Percentiles rank a stretch among this genome's conserved stretches.
Conservation (phyloP, 805 yeast species). For the Candida alai region DNA sequence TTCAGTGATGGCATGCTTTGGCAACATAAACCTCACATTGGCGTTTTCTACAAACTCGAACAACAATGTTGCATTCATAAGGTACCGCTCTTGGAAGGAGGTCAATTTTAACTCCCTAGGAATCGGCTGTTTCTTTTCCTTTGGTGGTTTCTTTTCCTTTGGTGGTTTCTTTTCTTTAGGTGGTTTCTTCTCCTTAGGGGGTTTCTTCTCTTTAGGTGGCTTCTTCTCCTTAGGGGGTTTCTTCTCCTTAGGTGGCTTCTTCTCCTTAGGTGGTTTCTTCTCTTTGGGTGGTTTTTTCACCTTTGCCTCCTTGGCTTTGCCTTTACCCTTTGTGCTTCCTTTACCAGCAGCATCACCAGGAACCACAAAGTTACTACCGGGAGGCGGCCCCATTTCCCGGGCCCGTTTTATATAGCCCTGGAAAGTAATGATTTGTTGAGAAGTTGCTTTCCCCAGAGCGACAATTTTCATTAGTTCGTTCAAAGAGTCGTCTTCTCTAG, state of each 20-base stretch:
- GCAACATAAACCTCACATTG: constrained; percentile 67
- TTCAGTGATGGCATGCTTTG: constrained; percentile 75
- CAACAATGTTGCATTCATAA: constrained; percentile 65
- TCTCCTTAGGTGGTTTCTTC: constrained; percentile 10
- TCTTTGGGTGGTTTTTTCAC: constrained; percentile 6
- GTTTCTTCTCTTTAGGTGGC: constrained; percentile 10
- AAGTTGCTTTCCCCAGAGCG: constrained; percentile 75
- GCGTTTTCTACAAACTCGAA: constrained; percentile 85
- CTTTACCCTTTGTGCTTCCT: constrained; percentile 6
- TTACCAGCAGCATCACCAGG: constrained; percentile 10
- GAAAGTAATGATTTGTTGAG: constrained; percentile 69
- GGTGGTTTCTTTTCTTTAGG: constrained; percentile 15
- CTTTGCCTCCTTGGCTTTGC: constrained; percentile 11
- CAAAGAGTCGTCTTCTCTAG: constrained; percentile 64
- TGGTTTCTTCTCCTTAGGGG: constrained; percentile 15
- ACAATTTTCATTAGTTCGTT: constrained; percentile 77
- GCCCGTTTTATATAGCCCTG: constrained; percentile 81
- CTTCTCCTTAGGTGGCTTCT: constrained; percentile 11
- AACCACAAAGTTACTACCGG: constrained; percentile 25
- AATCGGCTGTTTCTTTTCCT: constrained; percentile 10
- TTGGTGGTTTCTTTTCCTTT: constrained; percentile 14
- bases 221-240: constrained; percentile 13
- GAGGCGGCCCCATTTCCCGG: constrained; percentile 62
- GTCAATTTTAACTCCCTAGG: constrained; percentile 59
- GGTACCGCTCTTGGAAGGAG: constrained; percentile 72